phyloP scores from a whole-genome alignment of 1,284 basidiomycete genomes.

The Wolfiporia cocos region DNA sequence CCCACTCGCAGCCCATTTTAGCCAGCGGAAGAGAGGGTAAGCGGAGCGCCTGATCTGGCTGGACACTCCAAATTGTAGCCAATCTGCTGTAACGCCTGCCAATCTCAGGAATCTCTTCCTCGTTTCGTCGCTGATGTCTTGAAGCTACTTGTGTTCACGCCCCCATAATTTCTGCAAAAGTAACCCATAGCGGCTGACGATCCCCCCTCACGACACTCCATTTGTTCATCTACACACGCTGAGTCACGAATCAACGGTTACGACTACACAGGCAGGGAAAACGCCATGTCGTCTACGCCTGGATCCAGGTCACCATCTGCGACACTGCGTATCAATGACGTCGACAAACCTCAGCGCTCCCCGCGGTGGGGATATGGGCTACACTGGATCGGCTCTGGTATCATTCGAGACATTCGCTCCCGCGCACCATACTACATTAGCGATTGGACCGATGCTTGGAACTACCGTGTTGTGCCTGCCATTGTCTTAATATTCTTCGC shows the following conservation, averaged over 20 bases:
- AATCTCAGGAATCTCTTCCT: no score
- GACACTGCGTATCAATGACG: constrained; percentile 11
- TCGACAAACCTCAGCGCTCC: constrained; percentile 6
- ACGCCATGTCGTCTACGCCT: neutral
- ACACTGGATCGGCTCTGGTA: constrained; percentile 57
- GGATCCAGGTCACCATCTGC: constrained; percentile 17
- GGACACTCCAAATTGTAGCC: no score
- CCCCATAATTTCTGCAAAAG: no score
- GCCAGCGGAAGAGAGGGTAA: no score
- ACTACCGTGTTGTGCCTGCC: constrained; percentile 76
- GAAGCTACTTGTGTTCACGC: no score
- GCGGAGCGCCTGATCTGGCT: no score
- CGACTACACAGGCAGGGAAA: neutral
- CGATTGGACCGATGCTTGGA: constrained; percentile 89
- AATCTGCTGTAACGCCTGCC: no score
- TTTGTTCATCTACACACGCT: neutral
- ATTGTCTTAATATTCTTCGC: constrained; percentile 76
- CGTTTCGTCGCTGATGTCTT: no score
- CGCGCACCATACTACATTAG: constrained; percentile 78
- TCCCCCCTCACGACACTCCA: neutral
- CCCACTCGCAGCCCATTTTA: no score
- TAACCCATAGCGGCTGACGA: no score
- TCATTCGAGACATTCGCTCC: constrained; percentile 70
- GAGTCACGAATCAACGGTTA: neutral
- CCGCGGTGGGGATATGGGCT: no score